A percentile compares a stretch with the other conserved stretches of the same genome.
These are phyloP conservation scores for Trypanosoma rangeli DNA, from an alignment of 208 protist genomes.

Conservation along the genomic window DNA sequence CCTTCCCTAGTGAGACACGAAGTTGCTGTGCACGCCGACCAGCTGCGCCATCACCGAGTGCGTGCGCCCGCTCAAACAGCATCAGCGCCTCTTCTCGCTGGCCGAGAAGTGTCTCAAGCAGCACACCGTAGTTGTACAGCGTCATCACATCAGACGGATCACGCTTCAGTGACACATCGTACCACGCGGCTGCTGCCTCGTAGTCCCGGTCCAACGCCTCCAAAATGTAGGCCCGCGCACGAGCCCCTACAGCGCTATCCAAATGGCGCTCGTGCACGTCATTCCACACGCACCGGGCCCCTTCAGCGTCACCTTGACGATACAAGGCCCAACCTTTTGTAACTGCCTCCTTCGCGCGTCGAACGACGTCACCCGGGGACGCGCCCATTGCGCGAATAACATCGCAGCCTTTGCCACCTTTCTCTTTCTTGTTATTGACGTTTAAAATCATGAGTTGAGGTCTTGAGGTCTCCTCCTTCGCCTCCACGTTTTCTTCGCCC, in stretches of 20 bases:
- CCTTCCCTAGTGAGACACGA: constrained; percentile 19
- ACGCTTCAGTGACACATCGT: constrained; percentile 49
- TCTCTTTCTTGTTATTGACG: constrained; percentile 1
- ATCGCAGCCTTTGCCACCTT: background rate
- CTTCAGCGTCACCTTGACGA: constrained; percentile 48
- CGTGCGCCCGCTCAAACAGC: constrained; percentile 55
- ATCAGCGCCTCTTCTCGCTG: constrained; percentile 41
- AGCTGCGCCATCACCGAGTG: constrained; percentile 54
- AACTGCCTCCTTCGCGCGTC: constrained; percentile 24
- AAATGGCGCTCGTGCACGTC: constrained; percentile 32
- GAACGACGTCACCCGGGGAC: constrained; percentile 6
- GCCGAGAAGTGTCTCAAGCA: constrained; percentile 67
- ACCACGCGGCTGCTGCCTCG: constrained; percentile 49
- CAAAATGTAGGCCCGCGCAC: constrained; percentile 61
- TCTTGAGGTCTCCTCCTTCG: background rate
- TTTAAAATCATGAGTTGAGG: background rate
- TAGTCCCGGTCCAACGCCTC: constrained; percentile 81
- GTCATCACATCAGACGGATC: constrained; percentile 75
- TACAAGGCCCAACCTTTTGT: constrained; percentile 63
- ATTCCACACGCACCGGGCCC: constrained; percentile 53
- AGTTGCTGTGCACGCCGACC: constrained; percentile 55
- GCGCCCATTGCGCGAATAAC: background rate
- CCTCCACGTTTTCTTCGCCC: constrained; percentile 6
- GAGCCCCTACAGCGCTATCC: constrained; percentile 50
- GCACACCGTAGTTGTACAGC: constrained; percentile 82